Percentiles rank a stretch among this genome's conserved stretches.
Conservation (phyloP, 2,329 filamentous ascomycete genomes). For the Hypomyces rosellus region DNA sequence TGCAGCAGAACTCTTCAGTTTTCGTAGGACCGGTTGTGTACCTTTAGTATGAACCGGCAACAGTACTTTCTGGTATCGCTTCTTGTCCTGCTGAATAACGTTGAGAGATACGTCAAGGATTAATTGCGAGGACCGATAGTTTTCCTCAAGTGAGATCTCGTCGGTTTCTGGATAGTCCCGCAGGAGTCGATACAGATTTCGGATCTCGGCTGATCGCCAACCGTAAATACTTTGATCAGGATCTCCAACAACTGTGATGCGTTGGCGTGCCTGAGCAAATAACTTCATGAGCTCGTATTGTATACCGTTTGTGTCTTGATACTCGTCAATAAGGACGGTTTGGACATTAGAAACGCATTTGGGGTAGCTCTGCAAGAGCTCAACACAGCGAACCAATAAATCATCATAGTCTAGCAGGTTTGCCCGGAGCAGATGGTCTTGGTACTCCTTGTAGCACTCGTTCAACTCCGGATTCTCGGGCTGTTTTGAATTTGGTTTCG, state of each 20-base stretch:
- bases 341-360: slow-evolving; percentile 84
- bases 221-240: slow-evolving; percentile 98
- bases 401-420: slow-evolving; percentile 95
- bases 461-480: slow-evolving; percentile 54
- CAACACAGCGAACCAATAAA: slow-evolving; percentile 73
- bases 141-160: slow-evolving; percentile 82
- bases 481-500: slow-evolving; percentile 31
- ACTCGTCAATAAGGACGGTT: slow-evolving; percentile 90
- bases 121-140: slow-evolving; percentile 84
- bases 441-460: slow-evolving; percentile 67
- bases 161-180: slow-evolving; percentile 70
- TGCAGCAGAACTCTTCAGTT: slow-evolving; percentile 58
- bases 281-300: slow-evolving; percentile 93
- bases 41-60: slow-evolving; percentile 75
- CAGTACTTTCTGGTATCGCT: slow-evolving; percentile 72
- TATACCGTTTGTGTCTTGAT: slow-evolving; percentile 92
- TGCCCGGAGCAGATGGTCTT: slow-evolving; percentile 64
- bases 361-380: slow-evolving; percentile 67
- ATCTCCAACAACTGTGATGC: slow-evolving; percentile 93
- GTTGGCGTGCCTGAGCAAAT: slow-evolving; percentile 63
- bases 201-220: slow-evolving; percentile 87
- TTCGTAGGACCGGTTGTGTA: slow-evolving; percentile 72
- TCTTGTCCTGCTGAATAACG: slow-evolving; percentile 85
- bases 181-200: slow-evolving; percentile 76
- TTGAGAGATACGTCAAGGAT: slow-evolving; percentile 75